Evolutionary conservation across 163 green algal genomes (phyloP).

Genomic region (Chloromonas sp.): DNA sequence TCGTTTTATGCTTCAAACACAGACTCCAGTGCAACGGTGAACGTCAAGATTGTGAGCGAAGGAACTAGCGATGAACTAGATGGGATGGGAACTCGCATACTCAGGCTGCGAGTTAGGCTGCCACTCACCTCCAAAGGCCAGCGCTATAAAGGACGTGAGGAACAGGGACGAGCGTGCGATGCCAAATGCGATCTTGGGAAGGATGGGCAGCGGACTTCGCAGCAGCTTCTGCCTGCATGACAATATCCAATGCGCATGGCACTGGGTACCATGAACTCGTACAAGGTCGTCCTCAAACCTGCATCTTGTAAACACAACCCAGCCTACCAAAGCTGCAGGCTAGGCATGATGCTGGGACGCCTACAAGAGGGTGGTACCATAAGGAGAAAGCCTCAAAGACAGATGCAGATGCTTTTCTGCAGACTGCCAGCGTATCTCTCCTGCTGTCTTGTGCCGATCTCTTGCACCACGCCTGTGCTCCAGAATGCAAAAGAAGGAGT

Average conservation of each 20-base stretch:
- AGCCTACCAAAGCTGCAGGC: no score
- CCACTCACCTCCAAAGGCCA: constrained; percentile 44
- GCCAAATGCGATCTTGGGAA: constrained; percentile 55
- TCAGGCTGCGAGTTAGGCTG: no score
- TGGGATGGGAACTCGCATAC: no score
- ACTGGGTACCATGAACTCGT: not conserved
- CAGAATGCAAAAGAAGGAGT: no score
- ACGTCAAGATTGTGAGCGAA: no score
- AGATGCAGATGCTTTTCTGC: not conserved
- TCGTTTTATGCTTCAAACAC: no score
- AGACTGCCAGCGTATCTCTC: not conserved
- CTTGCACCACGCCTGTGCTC: no score
- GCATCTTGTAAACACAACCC: not conserved
- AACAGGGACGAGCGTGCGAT: constrained; percentile 70
- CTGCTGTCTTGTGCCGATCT: no score
- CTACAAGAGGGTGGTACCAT: not conserved
- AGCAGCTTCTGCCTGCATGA: constrained; percentile 54
- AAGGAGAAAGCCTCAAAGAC: not conserved
- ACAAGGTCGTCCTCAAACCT: not conserved
- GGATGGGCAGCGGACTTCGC: constrained; percentile 23
- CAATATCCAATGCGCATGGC: no score
- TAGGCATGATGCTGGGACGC: no score
- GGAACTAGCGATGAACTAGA: no score
- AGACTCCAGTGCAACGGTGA: no score
- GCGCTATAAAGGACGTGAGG: constrained; percentile 67